phyloP scores from a whole-genome alignment of 75 land plant species.

The Pinus taeda region DNA sequence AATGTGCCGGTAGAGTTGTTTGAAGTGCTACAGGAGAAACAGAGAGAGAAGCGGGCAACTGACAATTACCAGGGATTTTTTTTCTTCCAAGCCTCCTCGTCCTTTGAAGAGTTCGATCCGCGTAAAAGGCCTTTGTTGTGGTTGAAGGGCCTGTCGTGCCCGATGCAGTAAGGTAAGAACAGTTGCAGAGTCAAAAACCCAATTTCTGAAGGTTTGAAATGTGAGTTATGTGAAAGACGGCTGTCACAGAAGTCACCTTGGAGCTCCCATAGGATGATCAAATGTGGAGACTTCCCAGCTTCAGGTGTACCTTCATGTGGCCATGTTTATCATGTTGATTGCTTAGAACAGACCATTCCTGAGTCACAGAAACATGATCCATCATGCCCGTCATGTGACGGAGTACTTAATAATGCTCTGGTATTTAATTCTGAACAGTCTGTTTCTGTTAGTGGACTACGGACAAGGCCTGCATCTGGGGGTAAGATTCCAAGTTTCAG shows the following conservation, averaged over 20 bases:
- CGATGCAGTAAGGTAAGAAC: no score
- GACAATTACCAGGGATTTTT: no score
- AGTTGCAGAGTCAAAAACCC: no score
- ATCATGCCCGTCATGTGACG: constrained; percentile 23
- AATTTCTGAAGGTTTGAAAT: constrained; percentile 6
- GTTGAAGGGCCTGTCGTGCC: no score
- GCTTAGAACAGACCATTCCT: constrained; percentile 25
- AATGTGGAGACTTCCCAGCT: constrained; percentile 17
- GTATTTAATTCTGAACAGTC: constrained; percentile 17
- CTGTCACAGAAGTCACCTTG: constrained; percentile 36
- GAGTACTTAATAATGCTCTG: not conserved
- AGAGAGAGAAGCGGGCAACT: no score
- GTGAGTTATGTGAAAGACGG: constrained; percentile 30
- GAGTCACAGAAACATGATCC: constrained; percentile 25
- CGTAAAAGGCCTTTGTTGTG: no score
- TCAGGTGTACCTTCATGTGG: constrained; percentile 26
- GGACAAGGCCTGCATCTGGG: constrained; percentile 14
- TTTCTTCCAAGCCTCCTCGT: no score
- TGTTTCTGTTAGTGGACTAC: constrained; percentile 15
- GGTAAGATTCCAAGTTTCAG: constrained; percentile 31
- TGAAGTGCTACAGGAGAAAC: no score
- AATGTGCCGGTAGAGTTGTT: no score
- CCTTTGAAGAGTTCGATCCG: no score
- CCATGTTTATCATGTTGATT: constrained; percentile 28
- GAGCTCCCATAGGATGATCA: constrained; percentile 29